Percentiles rank a stretch among this genome's conserved stretches.
Evolutionary conservation across 1,284 basidiomycete genomes (phyloP).

Genomic region (Ceratobasidium sp.): DNA sequence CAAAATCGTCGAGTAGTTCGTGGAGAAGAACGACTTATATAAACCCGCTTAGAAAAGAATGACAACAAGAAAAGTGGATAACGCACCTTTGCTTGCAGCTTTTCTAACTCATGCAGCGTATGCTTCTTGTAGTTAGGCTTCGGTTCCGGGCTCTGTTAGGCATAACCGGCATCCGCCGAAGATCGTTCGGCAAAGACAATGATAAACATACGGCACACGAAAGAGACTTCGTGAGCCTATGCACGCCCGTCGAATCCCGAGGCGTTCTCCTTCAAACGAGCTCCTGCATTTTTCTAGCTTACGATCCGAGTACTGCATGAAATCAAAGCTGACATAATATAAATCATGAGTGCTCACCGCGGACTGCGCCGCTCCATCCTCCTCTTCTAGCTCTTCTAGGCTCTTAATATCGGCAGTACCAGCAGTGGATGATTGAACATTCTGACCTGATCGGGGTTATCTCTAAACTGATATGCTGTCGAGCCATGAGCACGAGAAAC

Average conservation of each 20-base stretch:
- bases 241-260: slow-evolving; percentile 93
- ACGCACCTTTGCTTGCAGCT: slow-evolving; percentile 84
- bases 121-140: slow-evolving; percentile 95
- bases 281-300: slow-evolving; percentile 88
- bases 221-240: slow-evolving; percentile 97
- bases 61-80: not conserved
- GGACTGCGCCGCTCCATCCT: slow-evolving; percentile 94
- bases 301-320: not conserved
- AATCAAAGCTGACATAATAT: slow-evolving; percentile 10
- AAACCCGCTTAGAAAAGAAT: not conserved
- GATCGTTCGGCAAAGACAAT: not conserved
- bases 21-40: slow-evolving; percentile 84
- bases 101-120: slow-evolving; percentile 91
- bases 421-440: slow-evolving; percentile 57
- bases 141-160: slow-evolving; percentile 83
- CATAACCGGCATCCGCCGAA: not conserved
- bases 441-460: slow-evolving; percentile 64
- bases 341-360: slow-evolving; percentile 65
- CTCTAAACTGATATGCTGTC: slow-evolving; percentile 88
- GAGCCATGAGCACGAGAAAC: slow-evolving; percentile 13
- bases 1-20: slow-evolving; percentile 96
- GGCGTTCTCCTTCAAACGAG: slow-evolving; percentile 96
- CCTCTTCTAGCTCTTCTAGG: slow-evolving; percentile 95
- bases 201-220: slow-evolving; percentile 74
- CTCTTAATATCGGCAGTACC: slow-evolving; percentile 82